Evolutionary conservation across 1,284 basidiomycete genomes (phyloP).

Genomic region (Xerocomus minutiporus): DNA sequence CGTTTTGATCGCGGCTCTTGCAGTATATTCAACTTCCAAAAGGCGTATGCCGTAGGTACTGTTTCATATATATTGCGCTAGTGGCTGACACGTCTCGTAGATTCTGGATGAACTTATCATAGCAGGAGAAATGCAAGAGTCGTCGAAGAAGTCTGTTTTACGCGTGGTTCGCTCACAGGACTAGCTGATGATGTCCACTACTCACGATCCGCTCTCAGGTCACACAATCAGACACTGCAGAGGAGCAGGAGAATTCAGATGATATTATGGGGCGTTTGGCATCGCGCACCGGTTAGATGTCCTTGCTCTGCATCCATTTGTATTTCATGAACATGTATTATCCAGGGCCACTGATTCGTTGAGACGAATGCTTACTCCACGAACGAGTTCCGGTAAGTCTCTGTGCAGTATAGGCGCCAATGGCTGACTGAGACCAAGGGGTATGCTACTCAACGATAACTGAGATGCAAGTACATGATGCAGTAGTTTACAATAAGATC

Average conservation of each 20-base stretch:
- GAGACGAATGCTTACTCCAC: conserved; percentile 9
- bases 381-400: neutral
- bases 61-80: conserved; percentile 1
- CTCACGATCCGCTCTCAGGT: conserved; percentile 44
- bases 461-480: conserved; percentile 1
- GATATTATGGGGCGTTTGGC: conserved; percentile 73
- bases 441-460: neutral
- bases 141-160: conserved; percentile 96
- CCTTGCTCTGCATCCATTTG: conserved; percentile 2
- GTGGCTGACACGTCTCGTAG: conserved; percentile 37
- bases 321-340: conserved; percentile 12
- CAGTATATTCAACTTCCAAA: conserved; percentile 98
- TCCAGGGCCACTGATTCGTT: conserved; percentile 31
- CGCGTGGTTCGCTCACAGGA: conserved; percentile 57
- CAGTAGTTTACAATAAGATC: neutral
- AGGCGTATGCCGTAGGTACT: conserved; percentile 81
- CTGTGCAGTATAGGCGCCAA: neutral
- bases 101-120: conserved; percentile 98
- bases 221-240: conserved; percentile 73
- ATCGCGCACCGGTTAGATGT: conserved; percentile 56
- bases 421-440: conserved; percentile 1
- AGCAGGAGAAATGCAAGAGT: conserved; percentile 96
- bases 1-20: neutral
- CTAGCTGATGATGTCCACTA: neutral
- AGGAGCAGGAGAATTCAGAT: conserved; percentile 78